Percentiles rank a stretch among this genome's conserved stretches.
Evolutionary conservation across 148 eudicot species (phyloP).

Genomic region (Pharnaceum exiguum): DNA sequence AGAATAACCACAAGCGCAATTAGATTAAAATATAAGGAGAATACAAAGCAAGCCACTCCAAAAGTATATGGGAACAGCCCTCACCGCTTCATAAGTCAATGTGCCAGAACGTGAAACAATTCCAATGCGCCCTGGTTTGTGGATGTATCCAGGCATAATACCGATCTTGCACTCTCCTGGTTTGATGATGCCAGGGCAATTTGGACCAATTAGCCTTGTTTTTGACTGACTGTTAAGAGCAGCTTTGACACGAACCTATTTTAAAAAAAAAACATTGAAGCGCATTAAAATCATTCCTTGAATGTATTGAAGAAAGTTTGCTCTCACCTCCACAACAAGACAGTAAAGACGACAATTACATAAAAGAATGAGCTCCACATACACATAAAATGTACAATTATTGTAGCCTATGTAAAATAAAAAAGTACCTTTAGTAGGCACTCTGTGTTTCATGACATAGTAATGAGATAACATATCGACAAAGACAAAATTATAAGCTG

Average conservation of each 20-base stretch:
- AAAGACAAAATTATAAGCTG: too few species aligned
- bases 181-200: conserved; percentile 96
- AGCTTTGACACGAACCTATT: conserved; percentile 85
- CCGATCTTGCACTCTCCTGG: conserved; percentile 99
- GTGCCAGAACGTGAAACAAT: conserved; percentile 99
- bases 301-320: background rate
- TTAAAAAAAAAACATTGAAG: conserved; percentile 3
- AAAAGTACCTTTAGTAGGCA: too few species aligned
- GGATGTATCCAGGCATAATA: conserved; percentile 98
- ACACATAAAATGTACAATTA: background rate
- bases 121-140: conserved; percentile 97
- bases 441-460: too few species aligned
- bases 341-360: too few species aligned
- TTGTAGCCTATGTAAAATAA: too few species aligned
- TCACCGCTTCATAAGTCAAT: conserved; percentile 97
- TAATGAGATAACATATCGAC: too few species aligned
- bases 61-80: conserved; percentile 18
- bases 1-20: too few species aligned
- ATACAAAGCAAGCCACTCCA: too few species aligned
- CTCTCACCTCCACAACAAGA: background rate
- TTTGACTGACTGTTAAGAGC: conserved; percentile 77
- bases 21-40: too few species aligned
- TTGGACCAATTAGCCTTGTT: conserved; percentile 93
- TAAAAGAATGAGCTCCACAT: background rate
- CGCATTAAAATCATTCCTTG: background rate